Evolutionary conservation across 768 basidiomycete species (phyloP), one percentile per base, ranked within the genome.

Genomic region (Leccinum ochraceum): DNA sequence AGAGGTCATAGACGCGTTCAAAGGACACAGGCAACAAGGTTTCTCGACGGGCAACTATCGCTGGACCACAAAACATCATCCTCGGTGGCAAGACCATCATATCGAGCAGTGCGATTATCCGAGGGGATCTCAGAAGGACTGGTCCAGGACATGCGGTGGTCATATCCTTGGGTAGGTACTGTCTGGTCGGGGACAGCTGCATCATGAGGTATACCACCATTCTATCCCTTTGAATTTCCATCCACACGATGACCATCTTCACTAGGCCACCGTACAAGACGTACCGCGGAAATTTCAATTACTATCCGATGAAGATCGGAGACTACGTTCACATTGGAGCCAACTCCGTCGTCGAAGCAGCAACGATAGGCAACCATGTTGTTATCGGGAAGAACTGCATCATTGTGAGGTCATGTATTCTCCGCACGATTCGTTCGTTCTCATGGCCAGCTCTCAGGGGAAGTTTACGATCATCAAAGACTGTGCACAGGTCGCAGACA

Each of bases 381-480:
- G 87, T 94, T 71, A 96, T 99, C 59, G 96, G 96, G 44, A 92
- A 91, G 78, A 93, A 94, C 71, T 96, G 95, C 71, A 86, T 98
- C 63, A 92, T 99, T 64, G 96, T 95, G 67, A 61, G 89, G 52
- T 24, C 3, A 46, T 59, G 59, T 16, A 52, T 58, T 44, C 10
- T 61, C 53, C 22, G 13, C 60, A n/a, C 9, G 37, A 22, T 30
- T 30, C 30, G 28, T 44, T 28, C 58, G 17, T 30, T 49, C 60
- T 59, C 56, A 63, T 36, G 14, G 16, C 11, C 9, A 54, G 22
- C 32, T 30, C 26, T 5, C 51, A 98, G 95, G 95, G 97, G 24
- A 95, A 97, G 74, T 97, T 98, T 68, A 88, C 90, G 0, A 95
- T 96, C 60, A 95, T 98, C 74, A 97, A 98, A 71, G 96, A 98